Conservation (phyloP, 352 stramenopile genomes). For the Pseudoperonospora humuli region DNA sequence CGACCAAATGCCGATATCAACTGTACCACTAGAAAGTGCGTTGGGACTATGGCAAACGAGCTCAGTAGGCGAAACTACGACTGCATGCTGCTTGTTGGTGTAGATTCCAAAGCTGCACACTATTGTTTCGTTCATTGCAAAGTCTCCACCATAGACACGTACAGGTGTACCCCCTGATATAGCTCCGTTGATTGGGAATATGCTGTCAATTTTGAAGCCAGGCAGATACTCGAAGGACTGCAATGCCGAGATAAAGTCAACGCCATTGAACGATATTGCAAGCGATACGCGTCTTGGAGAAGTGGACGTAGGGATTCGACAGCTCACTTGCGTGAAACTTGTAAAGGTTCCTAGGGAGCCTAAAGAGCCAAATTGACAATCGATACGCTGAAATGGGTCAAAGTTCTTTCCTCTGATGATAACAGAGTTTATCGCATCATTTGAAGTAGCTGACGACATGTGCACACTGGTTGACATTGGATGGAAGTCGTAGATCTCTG, state of each 20-base stretch:
- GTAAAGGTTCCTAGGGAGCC: conserved; percentile 29
- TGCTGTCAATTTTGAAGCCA: conserved; percentile 20
- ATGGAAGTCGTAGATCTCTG: conserved; percentile 27
- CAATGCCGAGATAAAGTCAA: conserved; percentile 36
- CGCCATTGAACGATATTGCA: conserved; percentile 56
- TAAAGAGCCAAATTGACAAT: conserved; percentile 26
- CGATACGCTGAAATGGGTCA: conserved; percentile 25
- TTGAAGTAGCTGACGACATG: background rate
- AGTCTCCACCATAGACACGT: conserved; percentile 44
- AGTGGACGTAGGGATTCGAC: conserved; percentile 28
- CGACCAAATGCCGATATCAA: conserved; percentile 31
- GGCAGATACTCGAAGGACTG: conserved; percentile 33
- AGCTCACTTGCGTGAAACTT: conserved; percentile 28
- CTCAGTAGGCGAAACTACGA: conserved; percentile 32
- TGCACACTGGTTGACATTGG: conserved; percentile 17
- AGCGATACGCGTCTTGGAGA: conserved; percentile 20
- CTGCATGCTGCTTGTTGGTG: conserved; percentile 12
- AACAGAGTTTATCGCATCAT: conserved; percentile 8
- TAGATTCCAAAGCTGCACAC: conserved; percentile 38
- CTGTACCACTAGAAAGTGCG: conserved; percentile 4
- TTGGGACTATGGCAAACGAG: conserved; percentile 36
- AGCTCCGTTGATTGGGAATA: conserved; percentile 41
- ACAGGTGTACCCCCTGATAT: conserved; percentile 54
- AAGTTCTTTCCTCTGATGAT: conserved; percentile 42
- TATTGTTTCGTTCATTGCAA: conserved; percentile 34